Evolutionary conservation across 225 moss, liverwort and hornwort species (phyloP), one percentile per base, ranked within the genome.

Genomic region (Pleurozium schreberi): DNA sequence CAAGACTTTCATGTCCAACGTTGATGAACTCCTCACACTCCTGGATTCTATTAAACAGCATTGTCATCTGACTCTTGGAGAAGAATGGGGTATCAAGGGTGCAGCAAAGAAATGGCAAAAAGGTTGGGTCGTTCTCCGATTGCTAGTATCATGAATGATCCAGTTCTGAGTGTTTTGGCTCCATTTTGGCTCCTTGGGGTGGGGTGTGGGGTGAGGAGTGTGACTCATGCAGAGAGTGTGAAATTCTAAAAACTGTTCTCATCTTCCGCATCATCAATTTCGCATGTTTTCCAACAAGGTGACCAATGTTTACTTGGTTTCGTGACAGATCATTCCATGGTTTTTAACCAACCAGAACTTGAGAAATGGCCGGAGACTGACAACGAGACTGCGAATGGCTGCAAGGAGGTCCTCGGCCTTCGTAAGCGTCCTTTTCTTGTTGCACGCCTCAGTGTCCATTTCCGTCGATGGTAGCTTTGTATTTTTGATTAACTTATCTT

Each of bases 71-170:
- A 94, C 88, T 86, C 93, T 94, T 88, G 94, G 94, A 89, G 94
- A 94, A 79, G 94, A 94, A 92, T 94, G 94, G 94, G 94, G 94
- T n/a, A 94, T 94, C 71, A 94, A 94, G 86, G 94, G 94, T 61
- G 94, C 94, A 84, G 93, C 94, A 81, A 94, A 94, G 89, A 94
- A 94, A 79, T 93, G 93, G 94, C 94, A 94, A 68, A 94, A 94
- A 94, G 94, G 94, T 94, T 86, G 40, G 26, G 27, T 82, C 19
- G 15, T 83, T 70, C 42, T 68, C 69, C 57, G 42, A 28, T 71
- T 16, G 69, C 26, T 62, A 67, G 49, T 68, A 81, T 89, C 25
- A 43, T 11, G 22, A 69, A 27, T 75, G 45, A 65, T 74, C 55
- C 13, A 43, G 30, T 80, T 59, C 31, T 40, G 58, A 73, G 6